Evolutionary conservation across 1,139 yeast species (phyloP), one percentile per base, ranked within the genome.

Genomic region (Saccharomyces uvarum): DNA sequence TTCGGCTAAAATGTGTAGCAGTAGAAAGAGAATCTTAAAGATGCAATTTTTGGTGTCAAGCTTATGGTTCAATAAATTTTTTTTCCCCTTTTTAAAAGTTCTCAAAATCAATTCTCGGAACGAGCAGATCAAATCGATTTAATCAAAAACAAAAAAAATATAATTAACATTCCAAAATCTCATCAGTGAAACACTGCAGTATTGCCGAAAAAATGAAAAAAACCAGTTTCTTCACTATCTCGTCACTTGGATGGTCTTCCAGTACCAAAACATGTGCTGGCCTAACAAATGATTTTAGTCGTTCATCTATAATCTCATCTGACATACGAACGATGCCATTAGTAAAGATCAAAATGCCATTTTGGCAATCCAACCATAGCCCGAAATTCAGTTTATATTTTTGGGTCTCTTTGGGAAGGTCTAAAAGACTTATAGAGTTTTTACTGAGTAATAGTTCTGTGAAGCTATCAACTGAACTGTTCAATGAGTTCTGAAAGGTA

Each of bases 151-250:
- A 19, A 38, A 49, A 31, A 26, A 38, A 26, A 46, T 21, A 26
- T 21, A 21, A 21, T 13, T 4, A 16, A 13, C 38, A 26, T n/a
- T 24, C 28, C 31, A 21, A 8, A 16, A n/a, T 24, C 16, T 57
- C 57, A 47, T 52, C 51, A 4, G 44, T 48, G 50, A 62, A 59
- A 53, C 65, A 62, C 48, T 63, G 63, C 19, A 63, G 14, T 28
- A 62, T 52, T 28, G 65, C 59, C 26, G 61, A 47, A 42, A 64
- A 64, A 16, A 62, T 48, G 51, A 64, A 64, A 21, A 63, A 53
- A 52, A 65, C 28, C 42, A 63, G 49, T 53, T 59, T 64, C 41
- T 54, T 56, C 13, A 58, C 60, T 31, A 55, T 54, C 11, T 26
- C 52, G 14, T 53, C 56, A 14, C 57, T 53, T 13, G 42, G 33